A percentile compares a stretch with the other conserved stretches of the same genome.
phyloP scores from a whole-genome alignment of 176 grass and related monocot genomes.

The Stipa capillata region DNA sequence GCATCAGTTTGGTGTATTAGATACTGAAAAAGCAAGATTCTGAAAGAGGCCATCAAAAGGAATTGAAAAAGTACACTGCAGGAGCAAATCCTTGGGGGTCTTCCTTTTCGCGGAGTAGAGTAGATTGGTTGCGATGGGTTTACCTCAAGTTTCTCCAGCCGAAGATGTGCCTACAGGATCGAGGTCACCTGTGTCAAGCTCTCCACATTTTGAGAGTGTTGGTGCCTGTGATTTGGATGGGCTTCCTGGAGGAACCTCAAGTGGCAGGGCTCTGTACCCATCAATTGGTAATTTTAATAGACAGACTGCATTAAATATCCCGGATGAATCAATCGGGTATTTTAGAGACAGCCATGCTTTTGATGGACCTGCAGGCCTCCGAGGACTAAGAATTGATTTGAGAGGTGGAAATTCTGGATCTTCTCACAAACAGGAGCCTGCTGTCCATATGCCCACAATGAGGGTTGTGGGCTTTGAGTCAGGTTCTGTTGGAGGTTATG shows the following conservation, averaged over 20 bases:
- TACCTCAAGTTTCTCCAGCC: slow-evolving; percentile 54
- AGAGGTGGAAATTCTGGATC: slow-evolving; percentile 25
- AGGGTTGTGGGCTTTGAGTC: slow-evolving; percentile 83
- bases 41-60: no score
- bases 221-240: slow-evolving; percentile 59
- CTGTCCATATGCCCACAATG: slow-evolving; percentile 32
- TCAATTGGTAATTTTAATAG: slow-evolving; percentile 34
- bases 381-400: slow-evolving; percentile 29
- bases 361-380: neutral
- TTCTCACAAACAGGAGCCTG: slow-evolving; percentile 25
- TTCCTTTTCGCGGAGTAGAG: neutral
- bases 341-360: slow-evolving; percentile 8
- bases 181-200: slow-evolving; percentile 30
- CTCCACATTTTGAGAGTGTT: no score
- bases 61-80: neutral
- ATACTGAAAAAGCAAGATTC: neutral
- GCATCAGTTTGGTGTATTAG: neutral
- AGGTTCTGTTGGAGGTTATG: slow-evolving; percentile 10
- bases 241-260: slow-evolving; percentile 38
- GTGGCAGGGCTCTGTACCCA: slow-evolving; percentile 11
- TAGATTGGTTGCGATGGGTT: slow-evolving; percentile 52
- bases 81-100: neutral
- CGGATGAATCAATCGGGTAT: neutral
- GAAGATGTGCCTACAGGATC: slow-evolving; percentile 30
- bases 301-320: slow-evolving; percentile 24